Evolutionary conservation across 1,284 basidiomycete genomes (phyloP).

Genomic region (Testicularia cyperi): DNA sequence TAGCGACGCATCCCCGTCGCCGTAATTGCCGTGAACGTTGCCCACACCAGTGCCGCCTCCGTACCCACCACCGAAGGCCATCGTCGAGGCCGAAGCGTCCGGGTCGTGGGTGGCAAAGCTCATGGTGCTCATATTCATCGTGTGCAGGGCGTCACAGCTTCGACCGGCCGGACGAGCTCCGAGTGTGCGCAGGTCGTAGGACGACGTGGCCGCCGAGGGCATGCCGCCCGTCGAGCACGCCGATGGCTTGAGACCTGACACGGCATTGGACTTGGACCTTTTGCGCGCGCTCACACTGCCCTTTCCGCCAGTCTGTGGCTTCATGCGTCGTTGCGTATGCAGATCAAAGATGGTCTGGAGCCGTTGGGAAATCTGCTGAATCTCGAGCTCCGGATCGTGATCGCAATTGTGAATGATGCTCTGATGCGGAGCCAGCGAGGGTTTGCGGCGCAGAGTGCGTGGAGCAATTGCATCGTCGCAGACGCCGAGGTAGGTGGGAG

Average conservation of each 20-base stretch:
- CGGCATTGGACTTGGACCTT: conserved; percentile 5
- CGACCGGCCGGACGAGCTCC: conserved; percentile 25
- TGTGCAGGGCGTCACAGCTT: conserved; percentile 29
- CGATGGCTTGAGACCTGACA: conserved; percentile 19
- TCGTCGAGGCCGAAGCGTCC: conserved; percentile 10
- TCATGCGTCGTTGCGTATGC: conserved; percentile 47
- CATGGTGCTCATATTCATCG: conserved; percentile 2
- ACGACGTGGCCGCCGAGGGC: conserved; percentile 14
- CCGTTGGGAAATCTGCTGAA: conserved; percentile 32
- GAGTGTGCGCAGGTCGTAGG: conserved; percentile 13
- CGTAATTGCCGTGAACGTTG: background rate
- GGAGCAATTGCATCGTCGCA: too few species aligned
- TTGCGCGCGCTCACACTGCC: too few species aligned
- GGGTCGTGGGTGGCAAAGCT: conserved; percentile 8
- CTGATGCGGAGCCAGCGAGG: conserved; percentile 22
- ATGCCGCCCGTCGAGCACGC: conserved; percentile 24
- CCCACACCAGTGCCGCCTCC: background rate
- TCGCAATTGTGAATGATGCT: conserved; percentile 39
- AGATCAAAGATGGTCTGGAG: conserved; percentile 47
- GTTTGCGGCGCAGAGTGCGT: conserved; percentile 13
- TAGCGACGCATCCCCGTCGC: background rate
- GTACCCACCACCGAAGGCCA: background rate
- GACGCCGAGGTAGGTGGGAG: background rate
- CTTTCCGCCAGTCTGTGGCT: conserved; percentile 18
- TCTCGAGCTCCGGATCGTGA: conserved; percentile 18